Evolutionary conservation across 2,329 filamentous ascomycete genomes (phyloP).

Genomic region (Zarea fungicola): DNA sequence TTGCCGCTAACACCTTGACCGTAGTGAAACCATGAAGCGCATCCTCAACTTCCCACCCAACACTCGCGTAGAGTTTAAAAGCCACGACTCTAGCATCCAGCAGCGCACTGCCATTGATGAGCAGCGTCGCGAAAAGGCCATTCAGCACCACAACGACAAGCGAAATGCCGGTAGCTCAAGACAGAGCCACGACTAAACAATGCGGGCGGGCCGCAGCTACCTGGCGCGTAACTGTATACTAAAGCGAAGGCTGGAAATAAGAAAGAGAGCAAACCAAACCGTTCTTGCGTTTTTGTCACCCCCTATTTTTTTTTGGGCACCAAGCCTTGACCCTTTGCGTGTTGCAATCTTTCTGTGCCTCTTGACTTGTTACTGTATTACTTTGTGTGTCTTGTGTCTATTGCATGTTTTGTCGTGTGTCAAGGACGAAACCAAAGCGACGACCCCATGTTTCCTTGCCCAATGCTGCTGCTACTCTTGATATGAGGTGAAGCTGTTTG

Average conservation of each 20-base stretch:
- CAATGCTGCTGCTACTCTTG: too few relatives aligned
- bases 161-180: constrained; percentile 29
- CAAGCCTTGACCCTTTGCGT: constrained; percentile 6
- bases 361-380: constrained; percentile 12
- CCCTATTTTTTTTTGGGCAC: constrained; percentile 4
- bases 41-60: constrained; percentile 80
- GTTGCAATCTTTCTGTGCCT: constrained; percentile 13
- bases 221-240: constrained; percentile 12
- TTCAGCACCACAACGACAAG: constrained; percentile 41
- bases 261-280: not conserved
- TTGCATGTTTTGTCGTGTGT: constrained; percentile 11
- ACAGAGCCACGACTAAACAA: constrained; percentile 27
- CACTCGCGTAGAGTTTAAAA: constrained; percentile 91
- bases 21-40: constrained; percentile 88
- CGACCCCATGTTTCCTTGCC: too few relatives aligned
- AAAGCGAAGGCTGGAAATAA: not conserved
- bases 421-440: too few relatives aligned
- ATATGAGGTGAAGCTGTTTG: too few relatives aligned
- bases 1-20: not conserved
- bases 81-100: constrained; percentile 91
- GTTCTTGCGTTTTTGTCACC: too few relatives aligned
- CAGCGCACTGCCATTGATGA: constrained; percentile 88
- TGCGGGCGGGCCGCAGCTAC: not conserved
- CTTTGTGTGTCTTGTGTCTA: constrained; percentile 12
- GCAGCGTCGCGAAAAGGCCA: constrained; percentile 77